Conservation (phyloP, 2,329 filamentous ascomycete genomes). For the Stagonosporopsis cucurbitacearum region DNA sequence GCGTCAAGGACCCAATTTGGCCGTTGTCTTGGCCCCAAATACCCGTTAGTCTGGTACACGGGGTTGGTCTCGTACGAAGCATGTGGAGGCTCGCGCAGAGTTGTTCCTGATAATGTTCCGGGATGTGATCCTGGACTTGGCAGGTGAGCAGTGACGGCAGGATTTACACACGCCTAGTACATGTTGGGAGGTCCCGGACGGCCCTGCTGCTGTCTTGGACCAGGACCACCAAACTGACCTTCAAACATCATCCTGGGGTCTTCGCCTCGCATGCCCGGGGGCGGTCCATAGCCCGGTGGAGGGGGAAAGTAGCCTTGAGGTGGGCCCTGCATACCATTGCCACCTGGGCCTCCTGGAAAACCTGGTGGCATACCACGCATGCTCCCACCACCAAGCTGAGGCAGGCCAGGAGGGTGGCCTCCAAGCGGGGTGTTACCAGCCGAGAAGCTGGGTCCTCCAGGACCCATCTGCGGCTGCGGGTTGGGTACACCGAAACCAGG, state of each 20-base stretch:
- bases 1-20: no score
- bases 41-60: background rate
- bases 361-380: slow-evolving; percentile 35
- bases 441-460: slow-evolving; percentile 43
- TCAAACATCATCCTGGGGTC: slow-evolving; percentile 49
- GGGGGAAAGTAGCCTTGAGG: slow-evolving; percentile 48
- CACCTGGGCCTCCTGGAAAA: slow-evolving; percentile 31
- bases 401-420: slow-evolving; percentile 46
- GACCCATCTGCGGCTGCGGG: slow-evolving; percentile 42
- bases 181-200: slow-evolving; percentile 43
- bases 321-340: slow-evolving; percentile 44
- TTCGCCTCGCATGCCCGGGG: slow-evolving; percentile 41
- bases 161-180: slow-evolving; percentile 30
- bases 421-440: slow-evolving; percentile 48
- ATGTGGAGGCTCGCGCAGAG: background rate
- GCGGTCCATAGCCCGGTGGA: slow-evolving; percentile 41
- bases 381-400: slow-evolving; percentile 32
- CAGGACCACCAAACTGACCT: slow-evolving; percentile 43
- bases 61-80: background rate
- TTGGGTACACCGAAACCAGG: slow-evolving; percentile 42
- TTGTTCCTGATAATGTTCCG: background rate
- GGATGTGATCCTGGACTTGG: background rate
- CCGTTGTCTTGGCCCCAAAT: background rate
- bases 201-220: slow-evolving; percentile 32
- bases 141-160: background rate